Evolutionary conservation across 352 stramenopile genomes (phyloP), one percentile per base, ranked within the genome.

Genomic region (Phytophthora syringae): DNA sequence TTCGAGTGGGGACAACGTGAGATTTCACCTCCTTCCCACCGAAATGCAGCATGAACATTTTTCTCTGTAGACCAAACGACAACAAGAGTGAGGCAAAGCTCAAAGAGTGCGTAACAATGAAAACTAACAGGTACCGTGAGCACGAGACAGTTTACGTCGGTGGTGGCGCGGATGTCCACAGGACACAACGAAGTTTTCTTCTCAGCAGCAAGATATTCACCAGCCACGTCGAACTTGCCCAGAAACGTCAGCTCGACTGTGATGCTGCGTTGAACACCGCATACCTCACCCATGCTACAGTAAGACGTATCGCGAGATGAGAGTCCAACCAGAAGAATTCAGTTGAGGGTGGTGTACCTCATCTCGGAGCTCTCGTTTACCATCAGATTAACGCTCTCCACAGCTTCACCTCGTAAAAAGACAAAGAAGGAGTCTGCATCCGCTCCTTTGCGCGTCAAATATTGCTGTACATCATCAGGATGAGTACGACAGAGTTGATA

Each of bases 361-460:
- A 82, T 82, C 21, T 89, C 79, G 5, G 70, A 76, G 36, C 60
- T 76, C 59, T 93, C 81, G 48, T 85, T 85, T 13, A 92, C 68
- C 36, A 75, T 80, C 42, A 94, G 70, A 22, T 80, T 85, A 9
- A 90, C 61, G 58, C 77, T 86, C 48, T 94, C 86, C 25, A 88
- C 81, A 3, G 82, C 85, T 43, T 93, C 82, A 16, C 87, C 87
- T 4, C 83, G 76, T 13, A 95, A 67, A 27, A 95, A 74, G 22
- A 94, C 54, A 64, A 89, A 92, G 62, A 95, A 90, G 36, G 84
- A 89, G 50, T 93, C 87, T 36, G 83, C 83, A 16, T 95, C 86
- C 9, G 70, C 55, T 36, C 85, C 85, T 45, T 93, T 95, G 63
- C 82, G 85, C 2, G 72, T 74, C 40, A 95, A 70, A 64, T 89